Conservation (phyloP, 2,329 filamentous ascomycete genomes). For the Sordariomycetes sp. region DNA sequence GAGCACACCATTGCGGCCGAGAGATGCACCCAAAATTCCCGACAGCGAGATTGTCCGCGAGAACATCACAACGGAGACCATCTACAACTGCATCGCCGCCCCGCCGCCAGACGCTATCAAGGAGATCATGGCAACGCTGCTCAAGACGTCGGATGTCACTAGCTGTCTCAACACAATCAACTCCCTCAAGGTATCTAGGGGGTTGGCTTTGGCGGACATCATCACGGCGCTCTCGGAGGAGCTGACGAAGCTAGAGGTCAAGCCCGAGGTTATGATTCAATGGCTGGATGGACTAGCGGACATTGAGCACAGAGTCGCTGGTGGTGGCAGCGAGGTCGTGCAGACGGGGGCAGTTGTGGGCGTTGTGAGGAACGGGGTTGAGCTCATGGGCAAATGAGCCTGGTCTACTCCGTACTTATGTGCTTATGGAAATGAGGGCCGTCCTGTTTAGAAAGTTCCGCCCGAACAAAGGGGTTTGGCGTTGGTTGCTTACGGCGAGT, state of each 20-base stretch:
- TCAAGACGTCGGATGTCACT: conserved; percentile 79
- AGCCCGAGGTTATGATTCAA: conserved; percentile 74
- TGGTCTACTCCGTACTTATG: too few relatives aligned
- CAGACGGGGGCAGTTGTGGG: conserved; percentile 93
- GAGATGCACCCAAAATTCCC: conserved; percentile 48
- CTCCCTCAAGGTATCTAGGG: conserved; percentile 74
- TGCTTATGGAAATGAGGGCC: too few relatives aligned
- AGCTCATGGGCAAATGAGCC: too few relatives aligned
- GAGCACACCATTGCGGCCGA: conserved; percentile 59
- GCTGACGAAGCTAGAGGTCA: conserved; percentile 73
- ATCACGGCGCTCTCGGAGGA: conserved; percentile 80
- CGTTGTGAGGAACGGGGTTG: conserved; percentile 77
- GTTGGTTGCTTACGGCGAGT: too few relatives aligned
- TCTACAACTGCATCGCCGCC: conserved; percentile 95
- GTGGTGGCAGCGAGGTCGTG: conserved; percentile 76
- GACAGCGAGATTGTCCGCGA: conserved; percentile 65
- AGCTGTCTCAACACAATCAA: conserved; percentile 84
- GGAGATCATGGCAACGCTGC: conserved; percentile 73
- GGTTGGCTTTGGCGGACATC: conserved; percentile 87
- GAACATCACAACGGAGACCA: conserved; percentile 76
- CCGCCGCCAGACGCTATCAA: conserved; percentile 84
- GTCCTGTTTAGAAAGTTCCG: too few relatives aligned
- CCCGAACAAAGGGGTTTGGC: too few relatives aligned
- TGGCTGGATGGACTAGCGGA: conserved; percentile 90
- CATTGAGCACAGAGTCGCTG: conserved; percentile 83